A percentile compares a stretch with the other conserved stretches of the same genome.
Conservation (phyloP, 768 basidiomycete species). For the Candolleomyces efflorescens region DNA sequence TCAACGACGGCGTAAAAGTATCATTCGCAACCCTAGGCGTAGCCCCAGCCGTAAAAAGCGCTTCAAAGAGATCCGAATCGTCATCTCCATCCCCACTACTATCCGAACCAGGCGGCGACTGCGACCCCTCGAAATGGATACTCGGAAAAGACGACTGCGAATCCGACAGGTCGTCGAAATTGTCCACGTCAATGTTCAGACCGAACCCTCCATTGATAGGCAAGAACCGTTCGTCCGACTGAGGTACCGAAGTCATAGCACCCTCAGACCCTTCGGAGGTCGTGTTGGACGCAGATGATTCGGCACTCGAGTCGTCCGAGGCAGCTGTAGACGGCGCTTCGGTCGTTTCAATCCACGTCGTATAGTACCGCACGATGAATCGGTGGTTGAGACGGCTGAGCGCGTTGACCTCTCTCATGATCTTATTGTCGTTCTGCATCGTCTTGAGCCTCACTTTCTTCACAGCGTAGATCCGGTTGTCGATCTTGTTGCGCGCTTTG, state of each 20-base stretch:
- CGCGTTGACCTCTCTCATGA: slow-evolving; percentile 88
- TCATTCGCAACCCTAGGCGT: slow-evolving; percentile 20
- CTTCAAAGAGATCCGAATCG: slow-evolving; percentile 31
- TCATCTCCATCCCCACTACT: slow-evolving; percentile 28
- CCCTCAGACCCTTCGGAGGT: background rate
- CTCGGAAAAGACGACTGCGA: slow-evolving; percentile 73
- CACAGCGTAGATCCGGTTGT: slow-evolving; percentile 80
- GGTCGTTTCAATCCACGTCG: slow-evolving; percentile 81
- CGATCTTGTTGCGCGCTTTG: slow-evolving; percentile 87
- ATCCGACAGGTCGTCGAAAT: slow-evolving; percentile 56
- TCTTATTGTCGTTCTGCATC: slow-evolving; percentile 77
- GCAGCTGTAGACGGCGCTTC: slow-evolving; percentile 50
- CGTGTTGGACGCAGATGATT: slow-evolving; percentile 13
- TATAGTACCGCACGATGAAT: slow-evolving; percentile 89
- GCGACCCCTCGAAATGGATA: slow-evolving; percentile 68
- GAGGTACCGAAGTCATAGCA: slow-evolving; percentile 30
- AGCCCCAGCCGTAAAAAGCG: slow-evolving; percentile 19
- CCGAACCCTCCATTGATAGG: slow-evolving; percentile 52
- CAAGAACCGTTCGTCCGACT: slow-evolving; percentile 24
- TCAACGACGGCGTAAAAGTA: slow-evolving; percentile 24
- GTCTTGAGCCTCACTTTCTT: slow-evolving; percentile 86
- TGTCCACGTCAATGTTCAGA: slow-evolving; percentile 50
- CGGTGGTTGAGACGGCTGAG: slow-evolving; percentile 85
- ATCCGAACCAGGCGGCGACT: slow-evolving; percentile 30
- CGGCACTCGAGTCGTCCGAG: slow-evolving; percentile 48